phyloP scores from a whole-genome alignment of 202 grass and related monocot species.

The Digitaria exilis region DNA sequence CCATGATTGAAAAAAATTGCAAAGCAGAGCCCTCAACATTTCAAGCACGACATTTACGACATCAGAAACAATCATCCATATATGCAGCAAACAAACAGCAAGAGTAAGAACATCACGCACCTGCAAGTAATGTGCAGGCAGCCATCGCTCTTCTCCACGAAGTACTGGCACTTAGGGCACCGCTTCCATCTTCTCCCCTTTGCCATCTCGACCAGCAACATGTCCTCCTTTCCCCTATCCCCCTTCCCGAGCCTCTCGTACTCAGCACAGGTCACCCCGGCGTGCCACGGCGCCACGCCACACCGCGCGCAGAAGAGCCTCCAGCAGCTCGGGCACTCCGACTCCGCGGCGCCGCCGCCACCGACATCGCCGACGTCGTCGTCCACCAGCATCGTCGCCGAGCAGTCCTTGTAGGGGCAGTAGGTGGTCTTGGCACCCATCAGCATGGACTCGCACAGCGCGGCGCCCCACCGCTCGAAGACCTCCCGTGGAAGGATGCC shows the following conservation, averaged over 20 bases:
- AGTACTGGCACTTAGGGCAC: slow-evolving; percentile 61
- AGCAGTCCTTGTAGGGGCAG: slow-evolving; percentile 77
- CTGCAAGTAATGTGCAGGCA: slow-evolving; percentile 74
- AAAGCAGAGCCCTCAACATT: no score
- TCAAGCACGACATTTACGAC: not conserved
- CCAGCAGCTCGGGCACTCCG: slow-evolving; percentile 58
- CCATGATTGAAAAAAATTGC: not conserved
- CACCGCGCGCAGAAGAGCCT: slow-evolving; percentile 57
- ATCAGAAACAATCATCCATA: not conserved
- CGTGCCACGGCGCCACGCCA: slow-evolving; percentile 57
- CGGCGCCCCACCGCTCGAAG: slow-evolving; percentile 50
- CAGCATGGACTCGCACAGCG: slow-evolving; percentile 50
- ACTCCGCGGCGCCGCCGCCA: not conserved
- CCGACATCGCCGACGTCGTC: not conserved
- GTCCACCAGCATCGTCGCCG: slow-evolving; percentile 44
- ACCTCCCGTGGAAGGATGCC: slow-evolving; percentile 47
- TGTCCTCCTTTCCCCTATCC: slow-evolving; percentile 42
- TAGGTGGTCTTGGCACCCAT: slow-evolving; percentile 28
- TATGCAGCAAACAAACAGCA: not conserved
- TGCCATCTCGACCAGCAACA: slow-evolving; percentile 54
- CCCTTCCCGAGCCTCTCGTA: slow-evolving; percentile 19
- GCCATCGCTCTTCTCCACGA: slow-evolving; percentile 50
- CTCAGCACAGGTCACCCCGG: slow-evolving; percentile 35
- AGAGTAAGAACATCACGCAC: no score
- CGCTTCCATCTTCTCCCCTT: slow-evolving; percentile 54